Evolutionary conservation across 129 eudicot genomes (phyloP).

Genomic region (Ambrosia trifida): DNA sequence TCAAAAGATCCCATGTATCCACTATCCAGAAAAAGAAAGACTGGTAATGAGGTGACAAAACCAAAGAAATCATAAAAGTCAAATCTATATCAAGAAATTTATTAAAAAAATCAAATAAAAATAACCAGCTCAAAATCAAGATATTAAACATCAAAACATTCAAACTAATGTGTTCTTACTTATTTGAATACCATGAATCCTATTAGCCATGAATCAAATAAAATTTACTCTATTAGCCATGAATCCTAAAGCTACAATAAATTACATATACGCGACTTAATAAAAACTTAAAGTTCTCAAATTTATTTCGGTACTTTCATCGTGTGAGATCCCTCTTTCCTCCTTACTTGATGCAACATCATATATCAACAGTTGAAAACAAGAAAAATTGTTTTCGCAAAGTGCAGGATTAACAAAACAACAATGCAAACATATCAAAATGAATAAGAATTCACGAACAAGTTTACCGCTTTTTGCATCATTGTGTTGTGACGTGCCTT

Average conservation of each 20-base stretch:
- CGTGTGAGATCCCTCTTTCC: constrained; percentile 27
- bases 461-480: too few species aligned
- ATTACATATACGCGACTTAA: constrained; percentile 35
- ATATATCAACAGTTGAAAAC: constrained; percentile 26
- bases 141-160: constrained; percentile 15
- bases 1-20: too few species aligned
- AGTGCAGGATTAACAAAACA: constrained; percentile 24
- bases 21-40: too few species aligned
- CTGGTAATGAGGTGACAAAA: too few species aligned
- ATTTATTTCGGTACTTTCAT: background rate
- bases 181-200: constrained; percentile 38
- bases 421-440: constrained; percentile 9
- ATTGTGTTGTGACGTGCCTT: too few species aligned
- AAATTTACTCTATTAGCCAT: constrained; percentile 39
- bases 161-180: constrained; percentile 39
- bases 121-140: background rate
- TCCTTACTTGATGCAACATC: too few species aligned
- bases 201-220: constrained; percentile 40
- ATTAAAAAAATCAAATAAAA: background rate
- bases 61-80: too few species aligned
- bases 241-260: constrained; percentile 53
- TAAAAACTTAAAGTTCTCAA: constrained; percentile 27
- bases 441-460: too few species aligned
- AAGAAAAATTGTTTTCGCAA: constrained; percentile 30
- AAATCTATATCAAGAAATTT: background rate